Evolutionary conservation across 305 asterid species (phyloP), one percentile per base, ranked within the genome.

Genomic region (Striga hermonthica): DNA sequence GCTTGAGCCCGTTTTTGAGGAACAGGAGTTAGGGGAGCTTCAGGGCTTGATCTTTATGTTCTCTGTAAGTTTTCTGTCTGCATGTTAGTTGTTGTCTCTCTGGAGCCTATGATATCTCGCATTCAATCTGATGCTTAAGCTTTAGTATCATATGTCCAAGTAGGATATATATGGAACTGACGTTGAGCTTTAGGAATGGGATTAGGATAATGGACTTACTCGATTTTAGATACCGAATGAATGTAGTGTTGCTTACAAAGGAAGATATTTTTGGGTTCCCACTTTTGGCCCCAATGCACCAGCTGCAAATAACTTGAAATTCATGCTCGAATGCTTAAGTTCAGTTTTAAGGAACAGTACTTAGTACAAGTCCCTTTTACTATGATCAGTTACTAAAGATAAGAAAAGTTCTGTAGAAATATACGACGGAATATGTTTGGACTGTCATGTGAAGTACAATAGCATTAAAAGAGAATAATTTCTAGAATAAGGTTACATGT

Each of bases 21-120:
- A 82, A 65, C 75, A 74, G 58, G 95, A 88, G 76, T 75, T 82
- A 10, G 87, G 84, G 64, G 90, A 85, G 84, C 95, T 90, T 72
- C 87, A 88, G 73, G 99, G 91, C n/a, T 78, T 82, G 85, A 87
- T 90, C 12, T 94, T 90, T 67, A 86, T 94, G 89, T 94, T 94
- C 81, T 79, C 91, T 74, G 99, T 90, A 73, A 86, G 99, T 79
- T 63, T 62, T 60, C 22, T 22, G 14, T 16, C 48, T 9, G 31
- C 31, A 22, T 22, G 31, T 2, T 22, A 22, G 31, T 22, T 22
- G 31, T 22, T 22, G 31, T 22, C 31, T 40, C n/a, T 57, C 78
- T 66, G 7, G 7, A 48, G 11, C 9, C 54, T 4, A 10, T 50
- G 40, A 44, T 40, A 52, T 37, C 49, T 63, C 54, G 64, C 56